phyloP scores from a whole-genome alignment of 2,329 filamentous ascomycete genomes.

The Ciborinia camelliae region DNA sequence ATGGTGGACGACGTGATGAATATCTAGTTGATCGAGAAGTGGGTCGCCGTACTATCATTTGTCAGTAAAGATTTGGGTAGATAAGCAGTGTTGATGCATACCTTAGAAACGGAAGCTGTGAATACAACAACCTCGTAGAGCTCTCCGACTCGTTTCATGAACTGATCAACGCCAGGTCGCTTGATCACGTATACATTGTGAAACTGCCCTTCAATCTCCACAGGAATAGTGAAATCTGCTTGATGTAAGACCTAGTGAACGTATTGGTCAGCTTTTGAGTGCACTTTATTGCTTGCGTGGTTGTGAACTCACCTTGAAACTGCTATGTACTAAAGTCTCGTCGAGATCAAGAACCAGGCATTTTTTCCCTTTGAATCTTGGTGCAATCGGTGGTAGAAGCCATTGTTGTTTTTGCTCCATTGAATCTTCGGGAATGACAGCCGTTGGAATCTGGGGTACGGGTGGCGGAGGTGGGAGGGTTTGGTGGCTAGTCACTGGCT shows the following conservation, averaged over 20 bases:
- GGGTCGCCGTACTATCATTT: conserved; percentile 81
- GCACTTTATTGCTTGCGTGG: conserved; percentile 8
- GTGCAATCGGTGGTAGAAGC: conserved; percentile 76
- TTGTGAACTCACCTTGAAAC: conserved; percentile 74
- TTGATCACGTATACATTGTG: conserved; percentile 99
- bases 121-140: conserved; percentile 98
- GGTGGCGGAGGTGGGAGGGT: conserved; percentile 30
- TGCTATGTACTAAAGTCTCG: conserved; percentile 96
- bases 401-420: conserved; percentile 37
- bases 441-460: conserved; percentile 32
- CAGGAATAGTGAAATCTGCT: conserved; percentile 97
- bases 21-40: conserved; percentile 91
- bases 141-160: conserved; percentile 98
- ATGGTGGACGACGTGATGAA: conserved; percentile 95
- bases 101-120: conserved; percentile 97
- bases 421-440: conserved; percentile 26
- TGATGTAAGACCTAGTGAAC: conserved; percentile 79
- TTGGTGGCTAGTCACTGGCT: conserved; percentile 24
- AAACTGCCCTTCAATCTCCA: conserved; percentile 97
- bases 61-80: conserved; percentile 20
- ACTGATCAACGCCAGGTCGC: conserved; percentile 94
- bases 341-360: conserved; percentile 94
- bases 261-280: conserved; percentile 7
- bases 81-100: conserved; percentile 41
- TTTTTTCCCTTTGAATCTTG: conserved; percentile 81